phyloP scores from a whole-genome alignment of 768 basidiomycete species.

The Leccinum disarticulatum region DNA sequence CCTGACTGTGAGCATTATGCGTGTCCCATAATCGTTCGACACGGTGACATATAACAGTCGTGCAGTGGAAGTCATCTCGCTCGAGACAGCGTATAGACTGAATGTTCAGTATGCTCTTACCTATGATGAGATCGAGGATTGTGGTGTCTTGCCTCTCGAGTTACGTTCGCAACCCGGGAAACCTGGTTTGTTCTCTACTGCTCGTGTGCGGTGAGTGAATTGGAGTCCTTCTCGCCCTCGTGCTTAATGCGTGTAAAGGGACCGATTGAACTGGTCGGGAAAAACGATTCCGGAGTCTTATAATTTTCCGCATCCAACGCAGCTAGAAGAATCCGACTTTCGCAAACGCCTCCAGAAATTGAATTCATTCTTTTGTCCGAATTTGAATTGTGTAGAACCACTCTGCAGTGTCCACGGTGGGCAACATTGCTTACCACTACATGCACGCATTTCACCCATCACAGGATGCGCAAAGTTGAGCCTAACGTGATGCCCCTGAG shows the following conservation, averaged over 20 bases:
- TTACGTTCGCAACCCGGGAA: slow-evolving; percentile 30
- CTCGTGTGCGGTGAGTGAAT: slow-evolving; percentile 23
- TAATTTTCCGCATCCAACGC: slow-evolving; percentile 4
- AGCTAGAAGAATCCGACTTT: slow-evolving; percentile 17
- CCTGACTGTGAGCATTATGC: slow-evolving; percentile 40
- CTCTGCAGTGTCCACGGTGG: slow-evolving; percentile 53
- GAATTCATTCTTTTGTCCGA: slow-evolving; percentile 50
- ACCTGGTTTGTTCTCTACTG: slow-evolving; percentile 27
- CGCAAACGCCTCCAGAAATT: slow-evolving; percentile 35
- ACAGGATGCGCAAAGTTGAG: slow-evolving; percentile 21
- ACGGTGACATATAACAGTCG: slow-evolving; percentile 18
- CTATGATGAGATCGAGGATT: slow-evolving; percentile 48
- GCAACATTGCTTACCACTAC: slow-evolving; percentile 12
- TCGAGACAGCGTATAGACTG: slow-evolving; percentile 49
- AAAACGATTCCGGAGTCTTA: slow-evolving; percentile 24
- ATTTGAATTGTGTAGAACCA: slow-evolving; percentile 48
- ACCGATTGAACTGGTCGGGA: slow-evolving; percentile 30
- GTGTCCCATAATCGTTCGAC: slow-evolving; percentile 11
- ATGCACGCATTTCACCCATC: slow-evolving; percentile 19
- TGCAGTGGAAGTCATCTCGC: slow-evolving; percentile 49
- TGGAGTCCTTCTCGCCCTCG: slow-evolving; percentile 23
- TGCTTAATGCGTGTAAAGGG: slow-evolving; percentile 25
- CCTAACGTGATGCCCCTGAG: slow-evolving; percentile 16
- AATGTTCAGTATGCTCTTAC: slow-evolving; percentile 38
- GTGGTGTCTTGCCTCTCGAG: slow-evolving; percentile 42